phyloP scores from a whole-genome alignment of 1,284 basidiomycete genomes.

The Naganishia sp. region DNA sequence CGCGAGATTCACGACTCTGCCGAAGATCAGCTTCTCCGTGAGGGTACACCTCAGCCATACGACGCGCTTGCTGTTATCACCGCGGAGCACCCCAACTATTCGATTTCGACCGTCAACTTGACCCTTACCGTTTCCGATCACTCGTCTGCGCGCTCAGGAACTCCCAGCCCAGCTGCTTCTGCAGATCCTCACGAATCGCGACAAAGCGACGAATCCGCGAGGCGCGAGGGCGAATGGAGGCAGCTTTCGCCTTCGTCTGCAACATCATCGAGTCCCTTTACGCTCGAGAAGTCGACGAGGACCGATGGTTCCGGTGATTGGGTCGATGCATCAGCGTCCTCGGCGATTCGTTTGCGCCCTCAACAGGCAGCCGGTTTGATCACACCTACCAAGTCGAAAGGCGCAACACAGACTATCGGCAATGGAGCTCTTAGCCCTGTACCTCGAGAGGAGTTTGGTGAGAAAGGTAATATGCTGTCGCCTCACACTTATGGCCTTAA shows the following conservation, averaged over 20 bases:
- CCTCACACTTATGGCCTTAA: slow-evolving; percentile 15
- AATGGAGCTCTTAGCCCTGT: neutral
- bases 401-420: neutral
- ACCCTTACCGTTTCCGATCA: slow-evolving; percentile 23
- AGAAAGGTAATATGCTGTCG: neutral
- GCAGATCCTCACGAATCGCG: too few species aligned
- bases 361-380: neutral
- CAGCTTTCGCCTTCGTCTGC: slow-evolving; percentile 1
- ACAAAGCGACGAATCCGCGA: too few species aligned
- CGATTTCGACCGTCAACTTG: slow-evolving; percentile 16
- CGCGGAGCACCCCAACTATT: slow-evolving; percentile 16
- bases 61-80: slow-evolving; percentile 21
- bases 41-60: slow-evolving; percentile 5
- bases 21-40: neutral
- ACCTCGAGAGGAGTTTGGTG: neutral
- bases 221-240: neutral
- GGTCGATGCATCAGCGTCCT: slow-evolving; percentile 3
- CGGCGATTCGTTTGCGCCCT: neutral
- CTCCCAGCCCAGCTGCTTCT: neutral
- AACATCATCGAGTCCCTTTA: slow-evolving; percentile 13
- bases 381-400: neutral
- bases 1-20: neutral
- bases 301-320: slow-evolving; percentile 4
- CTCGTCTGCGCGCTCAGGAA: neutral
- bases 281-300: slow-evolving; percentile 4